Evolutionary conservation across 805 yeast species (phyloP), one percentile per base, ranked within the genome.

Genomic region (Komagataella mondaviorum): DNA sequence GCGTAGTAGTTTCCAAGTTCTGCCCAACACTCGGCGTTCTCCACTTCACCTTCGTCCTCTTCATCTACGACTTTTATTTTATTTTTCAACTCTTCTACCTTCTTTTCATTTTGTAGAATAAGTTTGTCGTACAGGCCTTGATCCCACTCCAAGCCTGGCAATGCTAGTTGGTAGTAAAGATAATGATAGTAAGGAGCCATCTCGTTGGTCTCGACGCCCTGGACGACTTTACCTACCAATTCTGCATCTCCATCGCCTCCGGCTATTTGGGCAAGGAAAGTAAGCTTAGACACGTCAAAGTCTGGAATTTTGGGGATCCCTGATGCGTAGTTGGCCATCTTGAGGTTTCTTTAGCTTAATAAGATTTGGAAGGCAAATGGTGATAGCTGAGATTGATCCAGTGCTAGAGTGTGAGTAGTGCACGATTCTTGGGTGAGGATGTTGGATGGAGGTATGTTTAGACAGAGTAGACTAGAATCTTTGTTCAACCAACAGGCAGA

Each of bases 1-100:
- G 96, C 81, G 66, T 88, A 91, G 67, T 83, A 88, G 63, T 90
- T 95, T 43, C 96, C 97, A 30, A 93, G 77, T 60, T 81, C 78
- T 52, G 81, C 78, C 77, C 88, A 85, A 47, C 83, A 80, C 55
- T 81, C 82, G 6, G 89, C 81, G 44, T 81, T 76, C 61, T 88
- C 96, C 56, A 85, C 68, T 63, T 88, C 96, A 39, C 96, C 95
- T 64, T 90, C 97, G 54, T 83, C 87, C 53, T 81, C 88, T 52
- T 75, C 78, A 49, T 76, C 76, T 20, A 79, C 73, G 55, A 70
- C 78, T 50, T 69, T 72, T 52, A 76, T 78, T 71, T 66, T 74
- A 60, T 62, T 71, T 66, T 70, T 83, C 77, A 64, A 79, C 68
- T 61, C 76, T 61, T 55, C 66, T 24, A 85, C 74, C 50, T 77